Evolutionary conservation across 169 alveolate species (phyloP), one percentile per base, ranked within the genome.

Genomic region (Plasmodium blacklocki): DNA sequence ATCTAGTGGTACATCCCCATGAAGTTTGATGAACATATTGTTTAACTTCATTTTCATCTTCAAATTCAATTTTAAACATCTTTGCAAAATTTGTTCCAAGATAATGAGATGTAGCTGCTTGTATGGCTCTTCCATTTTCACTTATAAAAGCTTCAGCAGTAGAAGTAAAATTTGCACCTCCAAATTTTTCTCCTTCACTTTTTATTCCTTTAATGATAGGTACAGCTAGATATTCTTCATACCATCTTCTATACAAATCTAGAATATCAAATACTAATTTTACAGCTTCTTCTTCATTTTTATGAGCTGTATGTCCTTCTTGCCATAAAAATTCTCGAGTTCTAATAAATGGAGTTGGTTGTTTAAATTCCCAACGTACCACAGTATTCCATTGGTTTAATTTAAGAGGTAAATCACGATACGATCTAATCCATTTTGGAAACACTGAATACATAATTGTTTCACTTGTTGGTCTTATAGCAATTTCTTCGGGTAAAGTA

Each of bases 271-370:
- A 93, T 18, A 98, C 99, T 91, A 96, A 92, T 32, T 97, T 96
- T 76, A 89, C 97, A 9, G 99, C 99, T 88, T 98, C 99, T 92
- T 97, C 98, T 91, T 96, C 97, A 49, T 98, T 98, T 7, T 99
- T 97, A 88, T 98, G 99, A 12, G 99, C 99, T 12, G 99, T 98
- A 94, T 99, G 99, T 8, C 99, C 99, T 93, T 99, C 99, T 95
- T 99, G 99, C 99, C 99, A 99, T 74, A 98, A 94, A 94, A 99
- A 98, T 95, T 98, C 99, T 64, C 99, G 96, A 29, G 99, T 98
- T 92, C 99, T 98, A 59, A 99, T 96, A 93, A 99, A 99, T 2
- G 99, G 99, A 23, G 99, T 99, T 29, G 99, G 99, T 89, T 98
- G 99, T 92, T 98, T 98, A 95, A 99, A 98, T 93, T 99, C 99